Conservation (phyloP, 805 yeast genomes). For the Yarrowia sp. region DNA sequence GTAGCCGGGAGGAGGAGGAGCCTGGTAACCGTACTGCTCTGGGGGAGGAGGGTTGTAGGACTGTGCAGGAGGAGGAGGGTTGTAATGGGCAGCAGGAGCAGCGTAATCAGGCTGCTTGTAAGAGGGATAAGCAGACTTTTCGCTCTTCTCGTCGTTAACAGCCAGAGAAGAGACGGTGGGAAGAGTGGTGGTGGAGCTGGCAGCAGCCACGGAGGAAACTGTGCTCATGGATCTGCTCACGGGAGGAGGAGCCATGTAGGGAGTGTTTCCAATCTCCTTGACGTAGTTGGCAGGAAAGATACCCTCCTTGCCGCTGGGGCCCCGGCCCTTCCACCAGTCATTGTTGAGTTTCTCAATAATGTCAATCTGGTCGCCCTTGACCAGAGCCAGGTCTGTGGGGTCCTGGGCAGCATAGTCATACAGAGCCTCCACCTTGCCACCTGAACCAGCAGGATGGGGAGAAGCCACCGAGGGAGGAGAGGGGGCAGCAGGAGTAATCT, state of each 20-base stretch:
- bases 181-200: background rate
- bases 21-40: constrained; percentile 39
- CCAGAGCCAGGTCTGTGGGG: constrained; percentile 71
- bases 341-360: constrained; percentile 75
- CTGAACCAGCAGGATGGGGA: constrained; percentile 42
- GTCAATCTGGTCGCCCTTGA: constrained; percentile 70
- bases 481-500: constrained; percentile 43
- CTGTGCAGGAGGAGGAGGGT: constrained; percentile 41
- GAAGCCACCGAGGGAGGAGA: constrained; percentile 40
- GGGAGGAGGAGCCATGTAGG: constrained; percentile 43
- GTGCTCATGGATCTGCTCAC: constrained; percentile 34
- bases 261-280: constrained; percentile 44
- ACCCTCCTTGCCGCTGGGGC: constrained; percentile 65
- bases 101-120: constrained; percentile 39
- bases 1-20: constrained; percentile 40
- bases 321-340: constrained; percentile 90
- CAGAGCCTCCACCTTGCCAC: constrained; percentile 60
- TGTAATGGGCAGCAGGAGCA: constrained; percentile 39
- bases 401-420: constrained; percentile 80
- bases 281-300: constrained; percentile 93
- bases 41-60: constrained; percentile 43
- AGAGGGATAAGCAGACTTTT: constrained; percentile 25
- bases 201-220: background rate
- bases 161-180: constrained; percentile 6
- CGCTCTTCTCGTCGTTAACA: constrained; percentile 25